Evolutionary conservation across 1,284 basidiomycete species (phyloP), one percentile per base, ranked within the genome.

Genomic region (Ganoderma leucocontextum): DNA sequence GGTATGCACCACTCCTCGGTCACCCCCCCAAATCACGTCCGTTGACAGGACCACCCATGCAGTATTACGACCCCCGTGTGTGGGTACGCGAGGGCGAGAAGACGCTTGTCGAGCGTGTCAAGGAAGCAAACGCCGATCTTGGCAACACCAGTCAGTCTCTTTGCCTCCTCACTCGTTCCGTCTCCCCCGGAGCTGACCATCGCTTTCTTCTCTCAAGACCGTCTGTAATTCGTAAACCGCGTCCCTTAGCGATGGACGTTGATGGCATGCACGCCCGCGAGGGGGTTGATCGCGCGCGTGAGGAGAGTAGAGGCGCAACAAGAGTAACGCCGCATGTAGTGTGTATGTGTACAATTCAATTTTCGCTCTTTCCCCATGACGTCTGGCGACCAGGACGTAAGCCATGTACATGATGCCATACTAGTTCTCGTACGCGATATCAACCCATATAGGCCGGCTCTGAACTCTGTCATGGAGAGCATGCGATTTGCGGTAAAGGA

Each of bases 31-130:
- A n/a, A 53, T 42, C 41, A 25, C 38, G 2, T 5, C n/a, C 19
- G 35, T 53, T 8, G 10, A 22, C 44, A 35, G 25, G 13, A 29
- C 25, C 2, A 33, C 52, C 25, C 6, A 25, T 17, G 15, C 29
- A 94, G 92, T 92, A 82, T 85, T 97, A 96, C 83, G 95, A 97
- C 82, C 95, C 95, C 67, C 95, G 97, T 87, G 93, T 97, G 72
- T 99, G 97, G 97, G 94, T 99, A 60, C 94, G 97, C 78, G 96
- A 98, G 85, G 97, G 97, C 74, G 98, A 99, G 86, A 97, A 98
- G 91, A 98, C 96, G 33, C 90, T 99, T 77, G 68, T 82, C 63
- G 88, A 82, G 73, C 95, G 98, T 78, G 95, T 97, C 83, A 94
- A 95, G 84, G 92, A 95, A 82, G 97, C 98, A 44, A 97, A 95